Evolutionary conservation across 1,139 yeast species (phyloP).

Genomic region (Suhomyces panamericanus): DNA sequence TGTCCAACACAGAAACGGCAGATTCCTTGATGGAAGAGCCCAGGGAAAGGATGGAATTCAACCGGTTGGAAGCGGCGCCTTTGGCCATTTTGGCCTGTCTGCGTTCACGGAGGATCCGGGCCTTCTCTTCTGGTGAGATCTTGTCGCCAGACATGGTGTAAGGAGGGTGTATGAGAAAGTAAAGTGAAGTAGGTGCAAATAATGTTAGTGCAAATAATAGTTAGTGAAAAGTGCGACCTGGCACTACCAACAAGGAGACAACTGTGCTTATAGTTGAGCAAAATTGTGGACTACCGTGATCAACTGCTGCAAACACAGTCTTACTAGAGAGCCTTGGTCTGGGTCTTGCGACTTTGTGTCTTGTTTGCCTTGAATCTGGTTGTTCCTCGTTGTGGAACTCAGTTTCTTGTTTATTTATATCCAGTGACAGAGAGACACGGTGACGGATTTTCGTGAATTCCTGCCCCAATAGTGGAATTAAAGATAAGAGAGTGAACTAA

Average conservation of each 20-base stretch:
- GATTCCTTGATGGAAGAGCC: slow-evolving; percentile 42
- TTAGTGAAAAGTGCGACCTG: not conserved
- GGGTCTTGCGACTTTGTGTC: not conserved
- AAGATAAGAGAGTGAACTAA: too few relatives aligned
- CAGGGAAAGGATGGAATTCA: slow-evolving; percentile 48
- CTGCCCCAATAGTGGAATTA: not conserved
- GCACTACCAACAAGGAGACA: not conserved
- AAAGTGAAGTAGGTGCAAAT: not conserved
- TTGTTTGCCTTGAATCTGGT: too few relatives aligned
- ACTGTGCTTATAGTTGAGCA: too few relatives aligned
- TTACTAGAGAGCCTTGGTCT: too few relatives aligned
- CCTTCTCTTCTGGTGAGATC: slow-evolving; percentile 58
- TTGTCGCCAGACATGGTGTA: slow-evolving; percentile 3
- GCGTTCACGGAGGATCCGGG: slow-evolving; percentile 62
- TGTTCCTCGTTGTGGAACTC: too few relatives aligned
- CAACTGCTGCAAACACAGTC: too few relatives aligned
- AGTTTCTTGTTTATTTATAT: too few relatives aligned
- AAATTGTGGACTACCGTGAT: not conserved
- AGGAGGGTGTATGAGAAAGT: not conserved
- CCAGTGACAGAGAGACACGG: not conserved
- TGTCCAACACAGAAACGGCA: slow-evolving; percentile 40
- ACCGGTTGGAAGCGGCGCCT: slow-evolving; percentile 56
- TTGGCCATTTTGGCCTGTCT: slow-evolving; percentile 67
- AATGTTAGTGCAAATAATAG: not conserved
- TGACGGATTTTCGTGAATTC: not conserved